Evolutionary conservation across 2,329 filamentous ascomycete species (phyloP), one percentile per base, ranked within the genome.

Genomic region (Piedraia hortae): DNA sequence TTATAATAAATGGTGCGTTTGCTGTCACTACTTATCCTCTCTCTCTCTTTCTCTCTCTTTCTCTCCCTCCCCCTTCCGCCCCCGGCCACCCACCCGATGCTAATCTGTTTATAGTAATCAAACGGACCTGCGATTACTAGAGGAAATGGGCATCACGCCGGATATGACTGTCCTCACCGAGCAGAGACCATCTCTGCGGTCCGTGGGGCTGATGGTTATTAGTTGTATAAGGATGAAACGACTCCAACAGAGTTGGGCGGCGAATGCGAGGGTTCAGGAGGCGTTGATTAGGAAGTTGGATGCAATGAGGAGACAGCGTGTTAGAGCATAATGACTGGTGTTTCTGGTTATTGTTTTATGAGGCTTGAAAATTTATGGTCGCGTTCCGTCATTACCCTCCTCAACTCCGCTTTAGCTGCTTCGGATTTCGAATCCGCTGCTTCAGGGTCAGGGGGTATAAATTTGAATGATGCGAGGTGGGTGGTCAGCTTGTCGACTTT

Each of bases 1-100:
- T 36, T 78, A 77, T 36, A 70, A 77, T 38, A 69, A 75, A 50
- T 93, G 80, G 82, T 91, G 67, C 34, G 74, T 68, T n/a, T n/a
- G n/a, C n/a, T n/a, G n/a, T n/a, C n/a, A n/a, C n/a, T n/a, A n/a
- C n/a, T n/a, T 14, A 2, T 3, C 12, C 3, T 10, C 13, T 4
- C 4, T 6, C 14, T 6, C 8, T 15, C 16, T 17, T 17, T 17
- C 16, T 17, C 16, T 17, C 16, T 10, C 16, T 10, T 7, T 7
- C 7, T 11, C 12, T 6, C 22, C 4, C 5, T 4, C 4, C 4
- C 21, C 13, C 11, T 19, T 22, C 16, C 7, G 7, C 10, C 16
- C 16, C 16, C 10, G 16, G 7, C 10, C 7, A 17, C 16, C 7
- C 16, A 17, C 10, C 7, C 10, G 16, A 17, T n/a, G n/a, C n/a